Percentiles rank a stretch among this genome's conserved stretches.
These are phyloP conservation scores for Xylaria curta DNA, from an alignment of 495 filamentous ascomycete genomes.

Conservation along the genomic window DNA sequence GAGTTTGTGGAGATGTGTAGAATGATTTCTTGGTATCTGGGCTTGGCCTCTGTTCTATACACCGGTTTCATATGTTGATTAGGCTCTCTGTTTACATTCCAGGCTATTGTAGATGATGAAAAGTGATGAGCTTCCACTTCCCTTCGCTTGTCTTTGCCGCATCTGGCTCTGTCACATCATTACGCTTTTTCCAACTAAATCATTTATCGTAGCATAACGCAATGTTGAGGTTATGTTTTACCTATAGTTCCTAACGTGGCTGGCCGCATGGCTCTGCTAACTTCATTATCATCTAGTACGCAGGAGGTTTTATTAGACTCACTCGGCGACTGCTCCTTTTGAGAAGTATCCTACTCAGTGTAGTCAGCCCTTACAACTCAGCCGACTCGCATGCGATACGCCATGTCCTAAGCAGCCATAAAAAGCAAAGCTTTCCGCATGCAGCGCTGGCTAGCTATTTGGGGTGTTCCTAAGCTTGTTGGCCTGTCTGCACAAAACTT, in stretches of 20 bases:
- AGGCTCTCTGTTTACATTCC: constrained; percentile 33
- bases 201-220: constrained; percentile 2
- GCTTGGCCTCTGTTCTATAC: background rate
- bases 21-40: constrained; percentile 6
- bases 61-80: constrained; percentile 29
- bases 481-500: constrained; percentile 4
- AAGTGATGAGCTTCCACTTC: constrained; percentile 33
- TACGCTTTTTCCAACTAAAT: constrained; percentile 24
- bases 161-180: constrained; percentile 37
- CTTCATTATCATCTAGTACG: background rate
- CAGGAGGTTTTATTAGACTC: background rate
- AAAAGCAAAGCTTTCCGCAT: background rate
- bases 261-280: constrained; percentile 3
- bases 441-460: constrained; percentile 3
- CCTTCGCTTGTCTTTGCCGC: constrained; percentile 43
- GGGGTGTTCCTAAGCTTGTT: background rate
- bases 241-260: constrained; percentile 29
- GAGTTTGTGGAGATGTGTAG: constrained; percentile 6
- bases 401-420: background rate
- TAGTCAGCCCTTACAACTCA: background rate
- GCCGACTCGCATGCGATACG: constrained; percentile 15
- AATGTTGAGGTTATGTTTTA: constrained; percentile 5
- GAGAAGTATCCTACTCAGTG: background rate
- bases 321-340: background rate
- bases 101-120: constrained; percentile 26